These are phyloP conservation scores for Globisporangium iwayamae DNA, from an alignment of 352 stramenopile genomes.

Conservation along the genomic window DNA sequence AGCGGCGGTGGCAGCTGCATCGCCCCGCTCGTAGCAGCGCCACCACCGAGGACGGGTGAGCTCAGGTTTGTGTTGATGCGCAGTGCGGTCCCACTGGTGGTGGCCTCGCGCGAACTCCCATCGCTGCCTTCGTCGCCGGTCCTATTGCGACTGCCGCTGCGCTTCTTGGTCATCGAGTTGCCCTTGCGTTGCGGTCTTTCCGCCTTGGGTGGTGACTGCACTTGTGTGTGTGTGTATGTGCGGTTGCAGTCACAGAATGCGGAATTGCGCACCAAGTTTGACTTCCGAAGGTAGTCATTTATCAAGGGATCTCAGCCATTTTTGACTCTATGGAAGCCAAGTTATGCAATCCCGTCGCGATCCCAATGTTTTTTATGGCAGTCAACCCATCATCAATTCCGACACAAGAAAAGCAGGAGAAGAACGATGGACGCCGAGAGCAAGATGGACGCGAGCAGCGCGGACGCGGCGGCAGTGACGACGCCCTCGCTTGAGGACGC, in stretches of 20 bases:
- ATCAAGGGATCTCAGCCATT: not conserved
- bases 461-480: conserved; percentile 9
- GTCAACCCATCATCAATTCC: conserved; percentile 14
- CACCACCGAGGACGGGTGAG: not conserved
- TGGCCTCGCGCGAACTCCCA: not conserved
- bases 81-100: conserved; percentile 4
- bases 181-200: not conserved
- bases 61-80: conserved; percentile 18
- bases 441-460: conserved; percentile 13
- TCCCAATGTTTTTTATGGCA: not conserved
- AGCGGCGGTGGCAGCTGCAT: conserved; percentile 6
- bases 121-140: not conserved
- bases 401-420: not conserved
- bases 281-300: not conserved
- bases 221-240: not conserved
- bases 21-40: not conserved
- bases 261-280: not conserved
- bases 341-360: no score
- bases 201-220: not conserved
- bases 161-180: conserved; percentile 18
- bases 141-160: conserved; percentile 13
- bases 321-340: not conserved
- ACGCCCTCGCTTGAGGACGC: conserved; percentile 46
- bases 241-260: conserved; percentile 1
- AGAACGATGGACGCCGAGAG: conserved; percentile 14